phyloP scores from a whole-genome alignment of 208 protist genomes.

The Wallacemonas rigidus region DNA sequence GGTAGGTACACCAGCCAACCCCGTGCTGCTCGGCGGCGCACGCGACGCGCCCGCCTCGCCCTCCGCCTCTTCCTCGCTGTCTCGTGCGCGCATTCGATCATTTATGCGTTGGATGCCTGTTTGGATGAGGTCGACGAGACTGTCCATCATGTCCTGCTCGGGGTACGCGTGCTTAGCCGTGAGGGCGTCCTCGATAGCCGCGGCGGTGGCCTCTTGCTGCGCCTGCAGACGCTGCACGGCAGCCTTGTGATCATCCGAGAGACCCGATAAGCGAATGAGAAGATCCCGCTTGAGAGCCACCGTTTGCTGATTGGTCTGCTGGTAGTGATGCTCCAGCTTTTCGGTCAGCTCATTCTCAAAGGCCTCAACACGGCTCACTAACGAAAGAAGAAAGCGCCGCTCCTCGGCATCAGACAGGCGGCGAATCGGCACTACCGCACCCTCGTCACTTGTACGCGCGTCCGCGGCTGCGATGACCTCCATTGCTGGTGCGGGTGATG shows the following conservation, averaged over 20 bases:
- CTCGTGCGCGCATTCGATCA: conserved; percentile 22
- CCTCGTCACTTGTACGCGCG: neutral
- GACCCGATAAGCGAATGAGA: conserved; percentile 29
- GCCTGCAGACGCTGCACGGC: conserved; percentile 20
- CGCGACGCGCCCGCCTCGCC: neutral
- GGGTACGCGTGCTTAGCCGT: conserved; percentile 18
- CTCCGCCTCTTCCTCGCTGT: neutral
- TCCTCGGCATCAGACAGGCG: conserved; percentile 29
- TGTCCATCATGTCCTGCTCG: conserved; percentile 36
- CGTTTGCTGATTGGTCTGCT: conserved; percentile 46
- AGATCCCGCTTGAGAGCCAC: conserved; percentile 48
- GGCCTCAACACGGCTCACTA: conserved; percentile 50
- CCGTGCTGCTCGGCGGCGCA: neutral
- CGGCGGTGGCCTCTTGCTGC: conserved; percentile 35
- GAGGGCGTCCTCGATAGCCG: conserved; percentile 27
- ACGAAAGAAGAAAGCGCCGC: conserved; percentile 41
- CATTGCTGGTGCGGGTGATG: conserved; percentile 1
- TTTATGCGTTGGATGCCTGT: conserved; percentile 55
- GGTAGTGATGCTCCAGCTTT: conserved; percentile 54
- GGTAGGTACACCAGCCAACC: neutral
- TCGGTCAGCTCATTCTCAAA: conserved; percentile 56
- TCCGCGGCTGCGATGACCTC: neutral
- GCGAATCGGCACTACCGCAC: neutral
- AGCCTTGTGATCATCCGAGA: conserved; percentile 17
- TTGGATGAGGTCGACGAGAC: conserved; percentile 63